phyloP scores from a whole-genome alignment of 352 stramenopile species.

The Elongisporangium undulatum region DNA sequence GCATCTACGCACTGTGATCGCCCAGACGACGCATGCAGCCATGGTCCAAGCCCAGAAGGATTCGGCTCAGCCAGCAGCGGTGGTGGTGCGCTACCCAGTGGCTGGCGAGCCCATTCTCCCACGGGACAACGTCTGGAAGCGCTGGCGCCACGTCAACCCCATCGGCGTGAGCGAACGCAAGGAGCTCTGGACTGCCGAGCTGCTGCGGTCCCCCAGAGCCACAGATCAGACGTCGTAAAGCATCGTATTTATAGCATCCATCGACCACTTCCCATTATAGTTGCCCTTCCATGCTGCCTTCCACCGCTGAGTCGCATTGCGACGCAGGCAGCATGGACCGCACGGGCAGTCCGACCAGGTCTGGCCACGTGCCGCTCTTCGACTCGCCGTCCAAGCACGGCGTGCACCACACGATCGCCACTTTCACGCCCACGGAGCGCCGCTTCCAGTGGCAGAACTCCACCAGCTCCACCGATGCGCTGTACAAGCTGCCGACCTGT shows the following conservation, averaged over 20 bases:
- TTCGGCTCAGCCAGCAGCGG: background rate
- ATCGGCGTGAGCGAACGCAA: slow-evolving; percentile 2
- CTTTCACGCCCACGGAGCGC: slow-evolving; percentile 59
- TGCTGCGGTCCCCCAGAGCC: background rate
- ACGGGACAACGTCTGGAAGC: slow-evolving; percentile 21
- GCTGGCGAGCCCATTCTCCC: background rate
- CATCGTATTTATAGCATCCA: background rate
- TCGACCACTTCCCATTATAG: background rate
- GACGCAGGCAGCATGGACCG: background rate
- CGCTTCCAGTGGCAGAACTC: slow-evolving; percentile 73
- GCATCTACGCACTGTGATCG: slow-evolving; percentile 39
- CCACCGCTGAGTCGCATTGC: background rate
- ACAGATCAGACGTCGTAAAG: background rate
- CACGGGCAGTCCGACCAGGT: slow-evolving; percentile 15
- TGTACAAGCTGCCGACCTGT: slow-evolving; percentile 67
- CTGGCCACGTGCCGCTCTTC: slow-evolving; percentile 47
- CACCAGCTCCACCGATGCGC: slow-evolving; percentile 44
- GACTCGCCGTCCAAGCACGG: slow-evolving; percentile 71
- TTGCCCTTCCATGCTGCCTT: background rate
- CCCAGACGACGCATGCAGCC: slow-evolving; percentile 55
- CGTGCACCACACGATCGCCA: slow-evolving; percentile 60
- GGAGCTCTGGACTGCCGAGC: background rate
- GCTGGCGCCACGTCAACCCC: slow-evolving; percentile 23
- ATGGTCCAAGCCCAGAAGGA: slow-evolving; percentile 43
- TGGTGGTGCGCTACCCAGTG: background rate